Conservation (phyloP, 495 filamentous ascomycete species). For the Talaromyces proteolyticus region DNA sequence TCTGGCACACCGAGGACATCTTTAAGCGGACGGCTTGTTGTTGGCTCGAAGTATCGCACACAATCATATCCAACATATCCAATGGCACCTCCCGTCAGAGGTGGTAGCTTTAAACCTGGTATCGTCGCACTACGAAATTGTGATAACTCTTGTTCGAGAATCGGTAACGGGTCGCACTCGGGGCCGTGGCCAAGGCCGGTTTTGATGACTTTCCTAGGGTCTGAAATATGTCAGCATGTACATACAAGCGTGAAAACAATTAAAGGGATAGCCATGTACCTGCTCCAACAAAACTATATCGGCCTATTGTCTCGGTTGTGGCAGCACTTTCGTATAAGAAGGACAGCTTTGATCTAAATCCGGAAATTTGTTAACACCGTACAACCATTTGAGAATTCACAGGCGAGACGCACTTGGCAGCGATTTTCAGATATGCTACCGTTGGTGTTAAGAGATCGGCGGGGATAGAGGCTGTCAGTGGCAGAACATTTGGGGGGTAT, state of each 20-base stretch:
- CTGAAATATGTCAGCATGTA: conserved; percentile 25
- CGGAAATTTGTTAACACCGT: conserved; percentile 10
- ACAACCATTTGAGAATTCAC: not conserved
- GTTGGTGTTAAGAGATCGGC: conserved; percentile 91
- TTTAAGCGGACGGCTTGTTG: conserved; percentile 77
- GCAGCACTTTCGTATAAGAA: conserved; percentile 95
- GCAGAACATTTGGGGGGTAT: conserved; percentile 74
- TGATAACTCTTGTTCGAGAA: conserved; percentile 72
- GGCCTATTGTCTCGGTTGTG: conserved; percentile 81
- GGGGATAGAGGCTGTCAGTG: conserved; percentile 77
- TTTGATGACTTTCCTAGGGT: conserved; percentile 78
- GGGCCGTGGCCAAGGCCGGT: conserved; percentile 84
- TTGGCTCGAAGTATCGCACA: conserved; percentile 94
- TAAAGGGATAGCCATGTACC: conserved; percentile 37
- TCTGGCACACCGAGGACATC: conserved; percentile 86
- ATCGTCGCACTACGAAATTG: conserved; percentile 71
- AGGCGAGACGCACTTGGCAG: conserved; percentile 54
- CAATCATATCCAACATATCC: conserved; percentile 98
- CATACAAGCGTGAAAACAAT: conserved; percentile 6
- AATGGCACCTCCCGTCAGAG: conserved; percentile 84
- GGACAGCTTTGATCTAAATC: conserved; percentile 37
- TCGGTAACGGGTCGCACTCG: conserved; percentile 73
- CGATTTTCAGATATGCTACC: conserved; percentile 83
- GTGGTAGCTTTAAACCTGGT: conserved; percentile 73
- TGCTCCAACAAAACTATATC: conserved; percentile 92